Evolutionary conservation across 179 eudicot genomes (phyloP), one percentile per base, ranked within the genome.

Genomic region (Silene coronaria): DNA sequence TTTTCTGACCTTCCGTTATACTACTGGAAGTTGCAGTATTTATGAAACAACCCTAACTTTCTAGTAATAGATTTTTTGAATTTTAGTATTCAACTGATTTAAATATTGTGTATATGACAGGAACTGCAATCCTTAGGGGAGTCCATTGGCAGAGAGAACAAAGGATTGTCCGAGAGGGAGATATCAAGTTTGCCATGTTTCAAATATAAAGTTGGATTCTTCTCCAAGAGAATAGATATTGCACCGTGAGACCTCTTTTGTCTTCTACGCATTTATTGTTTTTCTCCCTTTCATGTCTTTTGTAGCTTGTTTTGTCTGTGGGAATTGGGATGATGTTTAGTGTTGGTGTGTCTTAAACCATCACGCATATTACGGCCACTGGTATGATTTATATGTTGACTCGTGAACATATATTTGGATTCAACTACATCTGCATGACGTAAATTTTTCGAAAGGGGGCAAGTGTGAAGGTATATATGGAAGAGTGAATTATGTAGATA

Each of bases 91-190:
- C 57, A 68, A 68, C 30, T 22, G 58, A 55, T 4, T 60, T 27
- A 11, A 4, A 19, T 73, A 10, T 53, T n/a, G 19, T 57, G 28
- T 28, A 76, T 23, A 42, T 82, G 62, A n/a, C 67, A 92, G 97
- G 87, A 92, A 85, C 76, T 92, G 79, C 90, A 75, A 79, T 81
- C 80, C 36, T 78, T 86, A 45, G 92, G 85, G 28, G 97, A 91
- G 28, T 64, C 85, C 0, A 79, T 90, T 78, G 95, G 95, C 19
- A 45, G 75, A 55, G 92, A 87, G 82, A 86, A 84, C 86, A 88
- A 45, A 83, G 97, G 97, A 70, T 83, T 92, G 24, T 75, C 96
- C 1, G 83, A 81, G 75, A 80, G 80, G 34, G 84, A 86, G 83
- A 82, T 91, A 65, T 82, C 90, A 58, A 86, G 85, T 63, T 79